Evolutionary conservation across 345 rosid species (phyloP).

Genomic region (Psidium friedrichsthalianum): DNA sequence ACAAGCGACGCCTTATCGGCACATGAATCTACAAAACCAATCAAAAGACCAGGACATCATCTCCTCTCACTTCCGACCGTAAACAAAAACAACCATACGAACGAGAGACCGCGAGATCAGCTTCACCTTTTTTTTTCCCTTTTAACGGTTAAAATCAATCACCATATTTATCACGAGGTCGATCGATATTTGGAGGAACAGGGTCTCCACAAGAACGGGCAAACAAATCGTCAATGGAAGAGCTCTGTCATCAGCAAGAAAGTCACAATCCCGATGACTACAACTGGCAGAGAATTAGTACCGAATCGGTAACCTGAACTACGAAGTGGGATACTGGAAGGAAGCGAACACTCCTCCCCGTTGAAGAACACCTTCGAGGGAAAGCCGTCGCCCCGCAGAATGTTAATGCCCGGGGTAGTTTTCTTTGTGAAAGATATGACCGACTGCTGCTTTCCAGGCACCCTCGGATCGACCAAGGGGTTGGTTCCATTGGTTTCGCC

Average conservation of each 20-base stretch:
- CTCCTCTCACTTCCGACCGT: not conserved
- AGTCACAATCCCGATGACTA: conserved; percentile 15
- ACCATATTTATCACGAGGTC: not conserved
- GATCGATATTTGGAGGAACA: not conserved
- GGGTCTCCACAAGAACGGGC: not conserved
- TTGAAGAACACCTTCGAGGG: conserved; percentile 64
- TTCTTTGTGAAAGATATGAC: conserved; percentile 71
- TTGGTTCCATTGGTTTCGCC: conserved; percentile 49
- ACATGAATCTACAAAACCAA: not conserved
- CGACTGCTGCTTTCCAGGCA: conserved; percentile 91
- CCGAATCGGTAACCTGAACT: conserved; percentile 16
- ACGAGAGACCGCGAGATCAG: not conserved
- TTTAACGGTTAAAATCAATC: not conserved
- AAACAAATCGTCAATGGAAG: not conserved
- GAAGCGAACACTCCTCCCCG: conserved; percentile 94
- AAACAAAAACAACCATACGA: not conserved
- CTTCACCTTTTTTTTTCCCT: not conserved
- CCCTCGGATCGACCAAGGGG: conserved; percentile 29
- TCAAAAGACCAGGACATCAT: not conserved
- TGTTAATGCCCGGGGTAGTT: conserved; percentile 23
- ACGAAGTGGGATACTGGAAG: conserved; percentile 31
- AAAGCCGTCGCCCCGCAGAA: conserved; percentile 63
- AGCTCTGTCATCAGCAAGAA: conserved; percentile 28
- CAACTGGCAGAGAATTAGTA: conserved; percentile 8
- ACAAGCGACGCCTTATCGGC: not conserved